Conservation (phyloP, 2,329 filamentous ascomycete genomes). For the Raffaelea deltoideospora region DNA sequence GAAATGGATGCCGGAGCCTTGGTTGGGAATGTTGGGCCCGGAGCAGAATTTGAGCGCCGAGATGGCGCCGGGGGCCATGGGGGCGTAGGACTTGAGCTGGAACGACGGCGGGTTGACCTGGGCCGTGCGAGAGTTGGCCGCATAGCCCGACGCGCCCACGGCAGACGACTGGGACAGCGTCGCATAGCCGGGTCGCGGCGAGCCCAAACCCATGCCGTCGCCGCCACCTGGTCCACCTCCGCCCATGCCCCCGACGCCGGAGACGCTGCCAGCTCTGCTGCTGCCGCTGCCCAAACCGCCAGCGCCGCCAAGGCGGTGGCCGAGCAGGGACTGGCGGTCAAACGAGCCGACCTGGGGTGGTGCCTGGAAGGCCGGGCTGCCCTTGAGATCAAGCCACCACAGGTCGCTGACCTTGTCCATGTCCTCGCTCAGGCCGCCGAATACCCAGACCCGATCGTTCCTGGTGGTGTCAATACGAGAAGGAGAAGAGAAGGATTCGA, state of each 20-base stretch:
- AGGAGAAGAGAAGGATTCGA: not conserved
- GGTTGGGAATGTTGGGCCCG: conserved; percentile 70
- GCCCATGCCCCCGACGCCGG: too few species aligned
- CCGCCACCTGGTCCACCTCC: not conserved
- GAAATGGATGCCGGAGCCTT: conserved; percentile 86
- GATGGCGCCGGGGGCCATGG: conserved; percentile 75
- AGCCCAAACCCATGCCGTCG: conserved; percentile 16
- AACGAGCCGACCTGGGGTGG: conserved; percentile 40
- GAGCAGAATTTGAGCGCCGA: conserved; percentile 83
- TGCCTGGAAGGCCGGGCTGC: conserved; percentile 68
- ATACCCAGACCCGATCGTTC: conserved; percentile 86
- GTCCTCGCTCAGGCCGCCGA: conserved; percentile 84
- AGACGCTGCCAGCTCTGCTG: not conserved
- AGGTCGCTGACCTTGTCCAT: conserved; percentile 96
- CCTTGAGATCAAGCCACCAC: conserved; percentile 94
- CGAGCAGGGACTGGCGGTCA: conserved; percentile 22
- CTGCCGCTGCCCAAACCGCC: not conserved
- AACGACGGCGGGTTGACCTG: conserved; percentile 53
- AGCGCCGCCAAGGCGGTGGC: too few species aligned
- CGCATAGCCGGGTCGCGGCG: conserved; percentile 29
- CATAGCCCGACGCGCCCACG: conserved; percentile 47
- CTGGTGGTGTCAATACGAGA: conserved; percentile 12
- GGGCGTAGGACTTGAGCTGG: conserved; percentile 57
- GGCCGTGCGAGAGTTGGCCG: conserved; percentile 51
- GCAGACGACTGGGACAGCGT: conserved; percentile 31